Evolutionary conservation across 116 monocot species (phyloP), one percentile per base, ranked within the genome.

Genomic region (Trichopus zeylanicus): DNA sequence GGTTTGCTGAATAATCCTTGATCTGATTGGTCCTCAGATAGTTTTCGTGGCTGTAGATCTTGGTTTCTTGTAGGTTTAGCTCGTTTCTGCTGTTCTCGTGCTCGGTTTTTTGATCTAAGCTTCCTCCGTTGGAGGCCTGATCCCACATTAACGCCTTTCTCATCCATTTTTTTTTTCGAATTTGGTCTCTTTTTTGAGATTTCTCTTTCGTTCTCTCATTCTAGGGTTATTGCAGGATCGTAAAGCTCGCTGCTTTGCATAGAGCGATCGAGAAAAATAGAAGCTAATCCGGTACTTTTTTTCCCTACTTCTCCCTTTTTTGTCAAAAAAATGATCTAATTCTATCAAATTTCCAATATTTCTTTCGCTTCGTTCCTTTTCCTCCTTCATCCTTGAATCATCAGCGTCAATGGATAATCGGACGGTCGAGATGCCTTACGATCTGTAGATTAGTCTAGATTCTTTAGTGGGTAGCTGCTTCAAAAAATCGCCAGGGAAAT

Each of bases 141-240:
- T 20, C 51, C 22, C 20, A n/a, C n/a, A n/a, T n/a, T n/a, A n/a
- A n/a, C n/a, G n/a, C n/a, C n/a, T n/a, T n/a, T n/a, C n/a, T n/a
- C n/a, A n/a, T n/a, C n/a, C n/a, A n/a, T n/a, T n/a, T 22, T 1
- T 16, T 51, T 51, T 51, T 51, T 51, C 23, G 9, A 10, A 51
- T 51, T 51, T 24, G 51, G n/a, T n/a, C n/a, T n/a, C n/a, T n/a
- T n/a, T n/a, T n/a, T n/a, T n/a, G n/a, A n/a, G 51, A 42, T 42
- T n/a, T 13, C 42, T 42, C 4, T 0, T 13, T 16, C n/a, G 12
- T 18, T 42, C 51, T 51, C 20, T 51, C 24, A 21, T 24, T 51
- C 51, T 42, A 42, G 27, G 53, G 25, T 53, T 53, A 26, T 53
- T 53, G 53, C 29, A 53, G 23, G 53, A 53, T 27, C 53, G 27